Conservation (phyloP, 768 basidiomycete species). For the Tulasnella sp. region DNA sequence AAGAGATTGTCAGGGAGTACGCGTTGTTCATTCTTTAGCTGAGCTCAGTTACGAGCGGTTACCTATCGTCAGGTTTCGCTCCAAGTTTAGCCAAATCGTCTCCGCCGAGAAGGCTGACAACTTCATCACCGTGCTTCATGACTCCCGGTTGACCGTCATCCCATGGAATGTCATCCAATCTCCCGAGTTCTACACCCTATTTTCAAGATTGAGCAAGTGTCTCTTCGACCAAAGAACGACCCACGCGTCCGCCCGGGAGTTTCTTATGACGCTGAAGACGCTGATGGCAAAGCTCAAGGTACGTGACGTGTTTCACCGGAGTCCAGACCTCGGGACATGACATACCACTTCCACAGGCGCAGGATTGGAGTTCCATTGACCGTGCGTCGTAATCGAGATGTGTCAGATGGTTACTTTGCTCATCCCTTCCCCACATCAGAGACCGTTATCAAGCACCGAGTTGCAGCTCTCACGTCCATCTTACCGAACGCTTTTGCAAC, state of each 20-base stretch:
- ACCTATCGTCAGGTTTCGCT: constrained; percentile 33
- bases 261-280: constrained; percentile 45
- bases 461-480: constrained; percentile 26
- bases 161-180: constrained; percentile 62
- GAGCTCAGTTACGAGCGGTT: not conserved
- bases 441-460: constrained; percentile 24
- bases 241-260: constrained; percentile 40
- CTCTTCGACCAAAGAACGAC: constrained; percentile 40
- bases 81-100: constrained; percentile 51
- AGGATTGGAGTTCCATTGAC: constrained; percentile 50
- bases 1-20: constrained; percentile 46
- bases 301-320: not conserved
- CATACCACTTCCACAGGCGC: not conserved
- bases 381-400: constrained; percentile 31
- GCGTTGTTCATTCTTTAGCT: constrained; percentile 17
- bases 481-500: constrained; percentile 38
- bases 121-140: constrained; percentile 48
- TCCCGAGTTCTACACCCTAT: constrained; percentile 45
- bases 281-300: constrained; percentile 59
- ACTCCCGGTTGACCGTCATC: constrained; percentile 42
- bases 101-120: constrained; percentile 48
- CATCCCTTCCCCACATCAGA: constrained; percentile 31
- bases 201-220: constrained; percentile 34
- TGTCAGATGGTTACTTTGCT: constrained; percentile 21
- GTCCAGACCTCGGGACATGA: not conserved